phyloP scores from a whole-genome alignment of 2,329 filamentous ascomycete genomes.

The Microsporum ferrugineum region DNA sequence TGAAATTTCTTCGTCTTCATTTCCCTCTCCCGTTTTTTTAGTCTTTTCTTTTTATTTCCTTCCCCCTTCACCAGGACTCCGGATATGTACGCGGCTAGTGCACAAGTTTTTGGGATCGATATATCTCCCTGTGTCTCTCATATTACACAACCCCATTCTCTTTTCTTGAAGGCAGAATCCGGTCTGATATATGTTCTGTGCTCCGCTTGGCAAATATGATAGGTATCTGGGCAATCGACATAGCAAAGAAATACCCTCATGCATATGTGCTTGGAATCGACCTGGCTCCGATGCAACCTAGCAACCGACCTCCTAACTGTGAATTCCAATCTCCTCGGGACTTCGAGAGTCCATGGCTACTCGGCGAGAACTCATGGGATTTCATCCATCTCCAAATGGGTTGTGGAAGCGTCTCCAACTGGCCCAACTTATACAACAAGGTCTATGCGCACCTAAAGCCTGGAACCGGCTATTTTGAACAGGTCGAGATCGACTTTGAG shows the following conservation, averaged over 20 bases:
- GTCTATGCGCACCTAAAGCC: slow-evolving; percentile 64
- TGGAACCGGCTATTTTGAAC: slow-evolving; percentile 65
- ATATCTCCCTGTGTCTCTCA: background rate
- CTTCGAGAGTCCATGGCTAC: slow-evolving; percentile 63
- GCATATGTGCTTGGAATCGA: slow-evolving; percentile 53
- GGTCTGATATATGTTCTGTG: background rate
- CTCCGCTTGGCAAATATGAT: slow-evolving; percentile 1
- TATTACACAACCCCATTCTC: background rate
- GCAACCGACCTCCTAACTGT: slow-evolving; percentile 59
- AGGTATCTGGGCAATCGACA: slow-evolving; percentile 63
- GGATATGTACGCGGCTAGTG: background rate
- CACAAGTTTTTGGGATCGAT: background rate
- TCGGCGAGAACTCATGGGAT: slow-evolving; percentile 61
- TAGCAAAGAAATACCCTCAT: slow-evolving; percentile 56
- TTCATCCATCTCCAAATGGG: slow-evolving; percentile 74
- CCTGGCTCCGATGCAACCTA: slow-evolving; percentile 50
- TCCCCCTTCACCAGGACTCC: background rate
- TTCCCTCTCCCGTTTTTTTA: background rate
- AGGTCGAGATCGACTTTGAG: slow-evolving; percentile 76
- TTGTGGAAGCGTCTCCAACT: slow-evolving; percentile 64
- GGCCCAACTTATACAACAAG: slow-evolving; percentile 62
- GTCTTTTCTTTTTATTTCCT: background rate
- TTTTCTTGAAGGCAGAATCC: background rate
- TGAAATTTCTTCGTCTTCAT: background rate
- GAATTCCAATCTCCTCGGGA: slow-evolving; percentile 58